Percentiles rank a stretch among this genome's conserved stretches.
phyloP scores from a whole-genome alignment of 2,329 filamentous ascomycete genomes.

The Fusarium poae region DNA sequence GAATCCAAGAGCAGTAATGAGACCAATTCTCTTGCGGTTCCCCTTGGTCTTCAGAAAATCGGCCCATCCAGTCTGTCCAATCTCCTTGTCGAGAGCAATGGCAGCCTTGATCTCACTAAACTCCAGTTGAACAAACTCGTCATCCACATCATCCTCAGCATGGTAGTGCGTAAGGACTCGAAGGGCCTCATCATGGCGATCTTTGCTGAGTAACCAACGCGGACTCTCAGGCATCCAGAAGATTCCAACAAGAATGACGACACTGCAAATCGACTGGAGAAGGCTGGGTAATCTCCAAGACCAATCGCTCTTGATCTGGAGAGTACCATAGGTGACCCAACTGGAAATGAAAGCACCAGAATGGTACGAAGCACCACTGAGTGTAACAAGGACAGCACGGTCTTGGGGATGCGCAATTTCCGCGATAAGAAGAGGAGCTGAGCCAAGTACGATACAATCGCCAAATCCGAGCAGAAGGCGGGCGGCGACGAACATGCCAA shows the following conservation, averaged over 20 bases:
- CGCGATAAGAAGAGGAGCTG: conserved; percentile 22
- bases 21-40: conserved; percentile 50
- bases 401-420: conserved; percentile 18
- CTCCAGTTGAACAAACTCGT: conserved; percentile 31
- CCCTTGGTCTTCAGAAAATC: conserved; percentile 46
- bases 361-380: conserved; percentile 18
- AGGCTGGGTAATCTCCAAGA: conserved; percentile 20
- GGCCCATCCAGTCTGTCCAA: conserved; percentile 25
- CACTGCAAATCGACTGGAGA: conserved; percentile 28
- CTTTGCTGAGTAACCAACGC: conserved; percentile 43
- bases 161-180: conserved; percentile 38
- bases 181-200: conserved; percentile 37
- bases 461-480: conserved; percentile 31
- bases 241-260: conserved; percentile 22
- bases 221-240: conserved; percentile 40
- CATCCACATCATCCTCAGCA: conserved; percentile 27
- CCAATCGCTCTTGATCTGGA: conserved; percentile 28
- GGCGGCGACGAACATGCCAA: conserved; percentile 32
- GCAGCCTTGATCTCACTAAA: conserved; percentile 38
- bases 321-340: conserved; percentile 23
- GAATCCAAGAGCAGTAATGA: conserved; percentile 30
- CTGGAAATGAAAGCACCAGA: conserved; percentile 26
- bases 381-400: conserved; percentile 20
- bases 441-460: conserved; percentile 10
- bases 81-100: conserved; percentile 35